Base-by-base conservation (phyloP, 2,329 filamentous ascomycete species). In the Seiridium cupressi region DNA sequence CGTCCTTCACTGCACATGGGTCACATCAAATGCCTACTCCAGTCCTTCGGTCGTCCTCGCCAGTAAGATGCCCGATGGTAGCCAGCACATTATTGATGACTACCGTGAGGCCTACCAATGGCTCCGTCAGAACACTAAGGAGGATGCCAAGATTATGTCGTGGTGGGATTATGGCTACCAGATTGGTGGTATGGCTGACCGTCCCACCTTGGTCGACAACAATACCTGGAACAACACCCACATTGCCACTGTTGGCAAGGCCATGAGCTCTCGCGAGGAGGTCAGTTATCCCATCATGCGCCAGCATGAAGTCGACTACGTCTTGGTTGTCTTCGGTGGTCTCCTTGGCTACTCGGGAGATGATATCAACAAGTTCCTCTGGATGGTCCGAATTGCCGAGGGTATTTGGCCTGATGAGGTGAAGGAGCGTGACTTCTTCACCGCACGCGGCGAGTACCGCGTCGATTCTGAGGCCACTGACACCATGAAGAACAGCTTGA, bases 151-250 rank as follows among this genome's bases (percentile, higher is more conserved):
- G 84, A 90, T 99, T 73, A 98, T 98, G 94, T 95, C 93, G 1
- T 99, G 95, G 95, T 99, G 95, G 95, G 95, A 99, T 75, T 99
- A 99, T 72, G 95, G 95, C 66, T 99, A 99, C 81, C 95, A 99
- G 79, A 99, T 99, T 76, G 95, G 95, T 79, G 95, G 95, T 67
- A 99, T 99, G 95, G 95, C 95, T 55, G 95, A 99, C 76, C 87
- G 95, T 58, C 95, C 95, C 40, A 99, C 95, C 1, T 84, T 99
- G 40, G 95, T 99, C 40, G 95, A 99, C 82, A 99, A 99, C 83
- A 99, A 99, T 81, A 99, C 95, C 2, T 99, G 95, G 95, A 99
- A 99, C 83, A 99, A 99, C 81, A 99, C 95, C 6, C 95, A 99
- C 76, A 99, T 99, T 77, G 95, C 95, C 57, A 99, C 95, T 11